Percentiles rank a stretch among this genome's conserved stretches.
These are phyloP conservation scores for Pseudozyma hubeiensis DNA, from an alignment of 1,284 basidiomycete genomes.

Conservation along the genomic window DNA sequence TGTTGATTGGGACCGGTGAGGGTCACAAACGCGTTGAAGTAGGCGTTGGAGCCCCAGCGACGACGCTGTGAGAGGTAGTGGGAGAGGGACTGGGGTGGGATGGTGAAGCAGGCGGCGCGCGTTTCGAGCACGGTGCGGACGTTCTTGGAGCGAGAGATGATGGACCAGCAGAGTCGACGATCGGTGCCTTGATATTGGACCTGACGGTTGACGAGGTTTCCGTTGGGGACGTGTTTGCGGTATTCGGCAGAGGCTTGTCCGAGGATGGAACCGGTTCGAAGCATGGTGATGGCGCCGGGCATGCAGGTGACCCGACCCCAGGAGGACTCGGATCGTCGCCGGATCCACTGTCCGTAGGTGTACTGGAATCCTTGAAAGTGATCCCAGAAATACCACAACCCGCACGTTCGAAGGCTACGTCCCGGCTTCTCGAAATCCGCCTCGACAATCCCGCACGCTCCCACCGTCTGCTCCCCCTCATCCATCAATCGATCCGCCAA, in stretches of 20 bases:
- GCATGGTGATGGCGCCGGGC: conserved; percentile 37
- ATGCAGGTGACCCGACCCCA: conserved; percentile 40
- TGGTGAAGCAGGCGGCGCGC: conserved; percentile 35
- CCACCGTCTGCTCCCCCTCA: conserved; percentile 32
- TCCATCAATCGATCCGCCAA: conserved; percentile 27
- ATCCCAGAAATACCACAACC: conserved; percentile 37
- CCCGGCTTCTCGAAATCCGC: conserved; percentile 27
- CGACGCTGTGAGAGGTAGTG: conserved; percentile 42
- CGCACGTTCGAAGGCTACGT: conserved; percentile 15
- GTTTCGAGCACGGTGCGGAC: conserved; percentile 38
- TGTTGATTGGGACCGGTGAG: conserved; percentile 23
- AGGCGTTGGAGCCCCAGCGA: conserved; percentile 39
- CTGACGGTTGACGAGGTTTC: conserved; percentile 30
- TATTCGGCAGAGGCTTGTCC: conserved; percentile 32
- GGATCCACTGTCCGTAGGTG: conserved; percentile 38
- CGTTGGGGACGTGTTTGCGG: conserved; percentile 25
- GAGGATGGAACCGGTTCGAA: conserved; percentile 26
- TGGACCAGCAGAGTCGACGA: conserved; percentile 32
- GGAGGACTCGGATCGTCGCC: conserved; percentile 25
- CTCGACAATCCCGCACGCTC: conserved; percentile 34
- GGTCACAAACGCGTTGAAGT: conserved; percentile 35
- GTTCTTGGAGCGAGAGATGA: conserved; percentile 33
- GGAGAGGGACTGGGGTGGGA: conserved; percentile 28
- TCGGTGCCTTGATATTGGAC: conserved; percentile 40
- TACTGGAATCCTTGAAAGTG: conserved; percentile 42